A percentile compares a stretch with the other conserved stretches of the same genome.
These are phyloP conservation scores for Atkinsonella texensis DNA, from an alignment of 2,329 filamentous ascomycete species.

Conservation along the genomic window DNA sequence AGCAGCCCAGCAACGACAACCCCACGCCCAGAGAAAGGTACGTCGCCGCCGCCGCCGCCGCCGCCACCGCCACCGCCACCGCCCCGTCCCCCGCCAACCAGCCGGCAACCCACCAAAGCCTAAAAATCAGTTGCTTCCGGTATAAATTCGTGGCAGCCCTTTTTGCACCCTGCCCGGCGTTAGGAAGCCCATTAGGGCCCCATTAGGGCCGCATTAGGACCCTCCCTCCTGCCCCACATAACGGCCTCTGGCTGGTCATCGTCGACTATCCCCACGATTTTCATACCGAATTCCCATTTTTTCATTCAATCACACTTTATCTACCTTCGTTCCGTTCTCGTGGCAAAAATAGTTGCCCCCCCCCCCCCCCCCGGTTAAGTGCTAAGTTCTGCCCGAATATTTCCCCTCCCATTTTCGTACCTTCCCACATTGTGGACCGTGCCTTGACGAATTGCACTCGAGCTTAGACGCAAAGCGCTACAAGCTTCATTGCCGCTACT, in stretches of 20 bases:
- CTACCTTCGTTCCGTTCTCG: neutral
- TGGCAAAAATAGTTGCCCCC: neutral
- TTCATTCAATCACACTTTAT: neutral
- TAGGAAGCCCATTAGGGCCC: neutral
- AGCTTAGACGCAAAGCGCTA: conserved; percentile 4
- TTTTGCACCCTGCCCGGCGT: conserved; percentile 9
- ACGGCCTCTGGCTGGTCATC: conserved; percentile 1
- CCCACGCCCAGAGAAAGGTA: neutral
- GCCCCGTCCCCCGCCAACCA: conserved; percentile 9
- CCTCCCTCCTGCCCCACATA: neutral
- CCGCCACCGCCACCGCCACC: neutral
- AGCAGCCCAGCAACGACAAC: too few species aligned
- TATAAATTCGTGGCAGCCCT: conserved; percentile 21
- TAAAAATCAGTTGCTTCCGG: conserved; percentile 19
- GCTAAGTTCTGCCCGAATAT: neutral
- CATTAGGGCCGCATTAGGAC: too few species aligned
- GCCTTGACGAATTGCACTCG: conserved; percentile 4
- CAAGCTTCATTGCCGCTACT: conserved; percentile 5
- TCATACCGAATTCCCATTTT: neutral
- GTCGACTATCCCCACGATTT: neutral
- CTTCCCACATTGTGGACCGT: conserved; percentile 3
- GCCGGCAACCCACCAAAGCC: conserved; percentile 12
- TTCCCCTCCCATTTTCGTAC: neutral
- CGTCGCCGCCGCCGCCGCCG: neutral
- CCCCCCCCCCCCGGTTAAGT: neutral